Base-by-base conservation (phyloP, 2,329 filamentous ascomycete genomes). In the Cercospora nicotianae region DNA sequence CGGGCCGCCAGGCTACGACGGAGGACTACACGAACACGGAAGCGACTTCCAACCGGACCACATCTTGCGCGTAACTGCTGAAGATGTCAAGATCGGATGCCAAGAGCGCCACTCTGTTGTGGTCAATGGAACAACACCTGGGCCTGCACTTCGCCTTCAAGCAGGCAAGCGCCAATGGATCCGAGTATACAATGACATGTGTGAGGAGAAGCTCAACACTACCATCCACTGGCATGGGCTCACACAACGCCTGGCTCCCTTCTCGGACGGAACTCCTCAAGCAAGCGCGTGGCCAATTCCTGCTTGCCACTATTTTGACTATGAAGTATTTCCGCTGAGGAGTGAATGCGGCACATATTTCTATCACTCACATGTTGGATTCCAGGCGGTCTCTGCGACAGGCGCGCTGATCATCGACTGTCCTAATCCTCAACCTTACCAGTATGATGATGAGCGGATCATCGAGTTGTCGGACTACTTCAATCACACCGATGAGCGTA, bases 221-320 rank as follows among this genome's bases (percentile, higher is more conserved):
- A 88, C 86, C n/a, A 85, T 88, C 85, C 89, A 91, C 74, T 91
- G 89, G 89, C 89, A 91, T 77, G 89, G 89, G 12, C 80, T 91
- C 8, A 84, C 83, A 16, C 85, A 87, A 75, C 80, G 84, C 33
- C 82, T 84, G 33, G 85, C 87, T 0, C 87, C 87, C 0, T 91
- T 89, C 77, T 87, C 87, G 1, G 89, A 91, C 70, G 89, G 89
- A 3, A 83, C 86, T 0, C 87, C 88, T 0, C 77, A 81, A 31
- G 87, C 85, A 1, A 83, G 84, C 18, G 88, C 91, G 72, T 91
- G 88, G 89, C 87, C 89, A 0, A 90, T 91, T 42, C 83, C 86
- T 0, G 83, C 87, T 0, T 77, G 80, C 0, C 82, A 86, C 67
- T 91, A 86, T 78, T 91, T 91, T 76, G 89, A 91, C 78, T 91